Conservation (phyloP, 2,329 filamentous ascomycete species). For the Fusarium keratoplasticum region DNA sequence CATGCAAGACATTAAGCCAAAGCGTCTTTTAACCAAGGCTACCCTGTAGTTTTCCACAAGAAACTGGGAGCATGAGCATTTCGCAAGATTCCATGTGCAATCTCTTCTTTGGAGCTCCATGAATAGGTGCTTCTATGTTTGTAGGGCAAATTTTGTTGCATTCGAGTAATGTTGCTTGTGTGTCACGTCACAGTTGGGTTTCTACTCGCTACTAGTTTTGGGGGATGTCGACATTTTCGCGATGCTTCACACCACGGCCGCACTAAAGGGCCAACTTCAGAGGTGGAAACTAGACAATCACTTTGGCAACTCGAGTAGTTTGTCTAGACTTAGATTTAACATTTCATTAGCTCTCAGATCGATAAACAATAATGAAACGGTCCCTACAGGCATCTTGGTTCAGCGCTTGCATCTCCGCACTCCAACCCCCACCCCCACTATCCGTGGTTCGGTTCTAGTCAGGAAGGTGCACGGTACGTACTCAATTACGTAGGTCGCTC, state of each 20-base stretch:
- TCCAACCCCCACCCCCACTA: conserved; percentile 32
- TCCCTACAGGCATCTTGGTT: background rate
- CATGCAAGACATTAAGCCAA: background rate
- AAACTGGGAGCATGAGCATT: background rate
- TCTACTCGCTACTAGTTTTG: background rate
- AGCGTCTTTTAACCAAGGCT: background rate
- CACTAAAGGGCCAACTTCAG: background rate
- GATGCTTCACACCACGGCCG: background rate
- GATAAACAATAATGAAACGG: background rate
- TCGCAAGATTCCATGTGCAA: background rate
- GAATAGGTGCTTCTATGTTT: background rate
- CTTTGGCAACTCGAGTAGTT: background rate
- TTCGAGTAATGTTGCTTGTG: background rate
- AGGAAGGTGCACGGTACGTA: conserved; percentile 36
- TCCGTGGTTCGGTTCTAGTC: conserved; percentile 26
- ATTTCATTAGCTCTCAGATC: background rate
- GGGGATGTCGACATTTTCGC: background rate
- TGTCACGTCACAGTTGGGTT: background rate
- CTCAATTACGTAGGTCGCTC: conserved; percentile 35
- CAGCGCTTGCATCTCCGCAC: background rate
- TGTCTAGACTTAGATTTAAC: background rate
- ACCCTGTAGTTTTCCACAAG: background rate
- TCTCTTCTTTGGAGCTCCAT: background rate
- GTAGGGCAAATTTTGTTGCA: background rate
- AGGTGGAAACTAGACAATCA: background rate